phyloP scores from a whole-genome alignment of 2,329 filamentous ascomycete genomes.

The Cladosporium sp. region DNA sequence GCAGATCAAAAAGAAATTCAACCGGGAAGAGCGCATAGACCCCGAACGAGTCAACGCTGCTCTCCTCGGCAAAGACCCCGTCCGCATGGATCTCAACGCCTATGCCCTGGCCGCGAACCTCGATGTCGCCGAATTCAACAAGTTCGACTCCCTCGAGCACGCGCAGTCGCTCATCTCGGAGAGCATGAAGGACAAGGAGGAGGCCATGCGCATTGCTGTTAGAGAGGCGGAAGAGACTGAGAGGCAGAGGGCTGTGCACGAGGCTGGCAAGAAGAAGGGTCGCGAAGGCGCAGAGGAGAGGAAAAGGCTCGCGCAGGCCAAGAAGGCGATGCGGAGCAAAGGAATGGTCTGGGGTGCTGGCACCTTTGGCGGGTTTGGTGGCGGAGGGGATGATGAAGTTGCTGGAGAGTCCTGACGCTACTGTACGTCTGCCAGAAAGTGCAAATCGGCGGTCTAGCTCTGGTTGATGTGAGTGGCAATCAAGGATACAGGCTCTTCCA shows the following conservation, averaged over 20 bases:
- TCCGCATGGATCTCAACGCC: constrained; percentile 34
- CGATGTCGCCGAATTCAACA: constrained; percentile 35
- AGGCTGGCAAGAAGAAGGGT: constrained; percentile 29
- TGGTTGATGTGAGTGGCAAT: not conserved
- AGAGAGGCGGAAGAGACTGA: constrained; percentile 33
- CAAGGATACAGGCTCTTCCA: not conserved
- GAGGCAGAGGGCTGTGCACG: constrained; percentile 29
- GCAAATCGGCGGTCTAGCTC: too few relatives aligned
- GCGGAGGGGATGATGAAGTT: constrained; percentile 14
- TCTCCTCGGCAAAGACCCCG: constrained; percentile 42
- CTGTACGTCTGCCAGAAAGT: too few relatives aligned
- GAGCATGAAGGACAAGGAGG: constrained; percentile 27
- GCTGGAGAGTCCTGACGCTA: not conserved
- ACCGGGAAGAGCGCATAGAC: constrained; percentile 68
- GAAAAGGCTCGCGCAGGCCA: constrained; percentile 29
- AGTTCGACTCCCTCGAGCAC: constrained; percentile 31
- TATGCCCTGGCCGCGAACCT: constrained; percentile 37
- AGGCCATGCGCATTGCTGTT: constrained; percentile 31
- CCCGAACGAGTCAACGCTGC: constrained; percentile 61
- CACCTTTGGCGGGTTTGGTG: constrained; percentile 18
- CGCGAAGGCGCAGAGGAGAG: constrained; percentile 24
- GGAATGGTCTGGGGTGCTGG: constrained; percentile 21
- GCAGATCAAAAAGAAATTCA: constrained; percentile 78
- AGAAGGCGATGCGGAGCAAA: constrained; percentile 24
- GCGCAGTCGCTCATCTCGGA: constrained; percentile 32